phyloP scores from a whole-genome alignment of 805 yeast species.

The Jamesozyma jinghongensis region DNA sequence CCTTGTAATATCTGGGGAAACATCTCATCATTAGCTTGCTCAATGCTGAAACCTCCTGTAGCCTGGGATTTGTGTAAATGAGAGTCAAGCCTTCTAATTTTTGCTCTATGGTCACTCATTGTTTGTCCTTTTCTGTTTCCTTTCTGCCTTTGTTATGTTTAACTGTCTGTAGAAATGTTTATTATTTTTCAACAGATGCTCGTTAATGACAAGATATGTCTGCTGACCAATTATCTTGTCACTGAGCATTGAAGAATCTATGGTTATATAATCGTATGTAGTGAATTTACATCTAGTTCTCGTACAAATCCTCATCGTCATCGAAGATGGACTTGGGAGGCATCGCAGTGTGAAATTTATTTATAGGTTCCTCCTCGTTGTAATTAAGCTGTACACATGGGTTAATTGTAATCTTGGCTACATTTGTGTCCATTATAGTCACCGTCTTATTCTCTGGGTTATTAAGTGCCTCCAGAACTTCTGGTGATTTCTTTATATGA shows the following conservation, averaged over 20 bases:
- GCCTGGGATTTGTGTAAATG: no score
- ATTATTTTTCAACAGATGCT: no score
- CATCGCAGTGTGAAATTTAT: conserved; percentile 26
- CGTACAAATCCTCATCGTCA: conserved; percentile 17
- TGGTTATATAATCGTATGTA: not conserved
- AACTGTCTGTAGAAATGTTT: no score
- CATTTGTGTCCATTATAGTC: conserved; percentile 12
- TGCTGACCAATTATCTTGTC: no score
- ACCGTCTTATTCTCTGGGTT: not conserved
- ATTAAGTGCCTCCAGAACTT: not conserved
- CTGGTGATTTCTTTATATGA: not conserved
- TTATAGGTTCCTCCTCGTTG: not conserved
- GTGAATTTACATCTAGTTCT: not conserved
- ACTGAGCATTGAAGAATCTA: not conserved
- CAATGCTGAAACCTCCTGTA: no score
- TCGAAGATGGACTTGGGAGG: conserved; percentile 35
- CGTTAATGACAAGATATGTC: no score
- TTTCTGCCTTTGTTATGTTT: no score
- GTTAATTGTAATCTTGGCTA: conserved; percentile 18
- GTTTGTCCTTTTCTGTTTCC: no score
- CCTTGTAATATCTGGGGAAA: no score
- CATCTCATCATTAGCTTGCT: no score
- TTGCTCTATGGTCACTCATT: not conserved
- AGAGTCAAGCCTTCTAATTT: not conserved
- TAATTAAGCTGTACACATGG: conserved; percentile 7